A percentile compares a stretch with the other conserved stretches of the same genome.
These are phyloP conservation scores for Mortierella claussenii DNA, from an alignment of 192 early-diverging fungal genomes.

Conservation along the genomic window DNA sequence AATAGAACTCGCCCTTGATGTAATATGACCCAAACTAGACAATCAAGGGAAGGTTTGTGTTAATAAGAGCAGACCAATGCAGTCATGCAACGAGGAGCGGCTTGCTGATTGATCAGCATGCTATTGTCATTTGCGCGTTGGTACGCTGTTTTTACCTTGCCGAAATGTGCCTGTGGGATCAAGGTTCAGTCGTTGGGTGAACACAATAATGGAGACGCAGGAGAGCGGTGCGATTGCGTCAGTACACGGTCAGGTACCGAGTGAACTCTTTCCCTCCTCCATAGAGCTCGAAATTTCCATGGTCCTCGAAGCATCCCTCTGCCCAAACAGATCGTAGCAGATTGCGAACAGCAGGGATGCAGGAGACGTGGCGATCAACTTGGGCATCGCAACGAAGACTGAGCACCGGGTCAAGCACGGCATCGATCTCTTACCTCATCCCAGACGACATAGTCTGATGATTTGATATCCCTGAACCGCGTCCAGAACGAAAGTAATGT, in stretches of 20 bases:
- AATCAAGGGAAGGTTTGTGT: too few species aligned
- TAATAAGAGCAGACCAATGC: too few species aligned
- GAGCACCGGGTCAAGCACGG: too few species aligned
- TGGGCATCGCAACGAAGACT: too few species aligned
- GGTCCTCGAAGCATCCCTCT: not conserved
- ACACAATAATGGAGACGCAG: not conserved
- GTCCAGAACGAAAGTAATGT: constrained; percentile 75
- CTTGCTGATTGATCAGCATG: too few species aligned
- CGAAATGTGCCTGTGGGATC: constrained; percentile 62
- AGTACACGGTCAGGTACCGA: not conserved
- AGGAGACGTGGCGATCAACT: too few species aligned
- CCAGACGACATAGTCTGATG: constrained; percentile 73
- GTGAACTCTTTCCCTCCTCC: not conserved
- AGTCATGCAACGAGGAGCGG: too few species aligned
- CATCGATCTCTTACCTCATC: constrained; percentile 82
- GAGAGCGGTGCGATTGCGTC: constrained; percentile 21
- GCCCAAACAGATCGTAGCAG: not conserved
- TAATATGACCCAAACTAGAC: constrained; percentile 94
- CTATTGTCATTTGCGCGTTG: not conserved
- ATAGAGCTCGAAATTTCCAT: not conserved
- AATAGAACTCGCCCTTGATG: constrained; percentile 93
- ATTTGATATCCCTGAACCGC: constrained; percentile 70
- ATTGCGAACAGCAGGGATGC: not conserved
- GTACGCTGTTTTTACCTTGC: constrained; percentile 55
- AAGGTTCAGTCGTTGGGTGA: too few species aligned